These are phyloP conservation scores for Zangia roseola DNA, from an alignment of 768 basidiomycete genomes.

Conservation along the genomic window DNA sequence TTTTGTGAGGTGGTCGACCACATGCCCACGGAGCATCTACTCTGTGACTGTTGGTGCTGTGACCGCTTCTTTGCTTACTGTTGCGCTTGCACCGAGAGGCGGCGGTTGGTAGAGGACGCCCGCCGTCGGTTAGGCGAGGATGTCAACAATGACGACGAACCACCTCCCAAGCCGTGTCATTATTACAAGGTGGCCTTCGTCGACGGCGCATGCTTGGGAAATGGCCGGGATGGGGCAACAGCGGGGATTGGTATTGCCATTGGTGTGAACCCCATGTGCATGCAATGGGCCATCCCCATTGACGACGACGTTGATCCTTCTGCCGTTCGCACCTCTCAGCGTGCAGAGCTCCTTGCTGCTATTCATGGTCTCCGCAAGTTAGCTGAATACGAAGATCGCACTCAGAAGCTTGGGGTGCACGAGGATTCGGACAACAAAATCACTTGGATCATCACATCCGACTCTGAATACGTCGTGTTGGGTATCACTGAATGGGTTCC, in stretches of 20 bases:
- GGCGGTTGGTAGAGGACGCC: neutral
- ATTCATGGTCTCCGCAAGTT: conserved; percentile 24
- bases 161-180: conserved; percentile 18
- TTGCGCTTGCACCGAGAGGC: conserved; percentile 6
- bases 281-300: conserved; percentile 27
- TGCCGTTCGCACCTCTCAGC: conserved; percentile 29
- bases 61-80: conserved; percentile 15
- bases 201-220: conserved; percentile 35
- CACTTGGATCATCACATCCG: conserved; percentile 27
- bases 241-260: conserved; percentile 33
- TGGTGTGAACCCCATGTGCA: conserved; percentile 8
- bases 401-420: neutral
- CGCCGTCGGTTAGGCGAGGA: neutral
- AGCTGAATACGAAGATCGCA: conserved; percentile 1
- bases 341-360: conserved; percentile 35
- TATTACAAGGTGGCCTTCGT: conserved; percentile 32
- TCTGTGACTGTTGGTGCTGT: conserved; percentile 9
- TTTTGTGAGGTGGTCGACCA: conserved; percentile 4
- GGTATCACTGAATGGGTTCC: conserved; percentile 38
- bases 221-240: conserved; percentile 25
- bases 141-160: neutral
- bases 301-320: conserved; percentile 22
- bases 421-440: neutral
- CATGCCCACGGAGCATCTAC: conserved; percentile 9
- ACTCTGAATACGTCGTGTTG: conserved; percentile 37